Percentiles rank a stretch among this genome's conserved stretches.
Evolutionary conservation across 495 filamentous ascomycete species (phyloP).

Genomic region (Monascus purpureus): DNA sequence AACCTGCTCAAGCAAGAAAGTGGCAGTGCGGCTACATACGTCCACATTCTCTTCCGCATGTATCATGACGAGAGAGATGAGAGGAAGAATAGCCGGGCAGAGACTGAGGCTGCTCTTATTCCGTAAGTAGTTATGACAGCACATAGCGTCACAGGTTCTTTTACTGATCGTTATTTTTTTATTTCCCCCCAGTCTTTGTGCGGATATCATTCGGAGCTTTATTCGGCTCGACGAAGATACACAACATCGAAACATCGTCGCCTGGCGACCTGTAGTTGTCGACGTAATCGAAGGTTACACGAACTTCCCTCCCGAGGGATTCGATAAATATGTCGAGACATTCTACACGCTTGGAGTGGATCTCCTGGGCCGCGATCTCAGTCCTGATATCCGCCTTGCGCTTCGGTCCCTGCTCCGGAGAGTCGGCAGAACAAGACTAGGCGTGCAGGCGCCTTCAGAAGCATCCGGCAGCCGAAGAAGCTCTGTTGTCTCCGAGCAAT

Average conservation of each 20-base stretch:
- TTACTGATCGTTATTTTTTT: slow-evolving; percentile 3
- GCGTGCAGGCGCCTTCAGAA: slow-evolving; percentile 33
- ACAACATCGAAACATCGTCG: slow-evolving; percentile 88
- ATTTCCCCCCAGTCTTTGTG: slow-evolving; percentile 48
- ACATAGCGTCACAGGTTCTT: not conserved
- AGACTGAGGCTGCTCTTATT: slow-evolving; percentile 83
- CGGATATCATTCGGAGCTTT: slow-evolving; percentile 78
- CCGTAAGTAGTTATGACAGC: slow-evolving; percentile 53
- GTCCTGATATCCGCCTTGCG: slow-evolving; percentile 58
- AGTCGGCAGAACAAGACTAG: slow-evolving; percentile 71
- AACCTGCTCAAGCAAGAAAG: slow-evolving; percentile 98
- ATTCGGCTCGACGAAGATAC: slow-evolving; percentile 78
- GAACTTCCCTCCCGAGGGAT: slow-evolving; percentile 71
- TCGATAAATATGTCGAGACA: slow-evolving; percentile 58
- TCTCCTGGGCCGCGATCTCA: slow-evolving; percentile 68
- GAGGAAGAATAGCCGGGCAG: slow-evolving; percentile 56
- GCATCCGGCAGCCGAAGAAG: slow-evolving; percentile 33
- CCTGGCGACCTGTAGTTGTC: slow-evolving; percentile 93
- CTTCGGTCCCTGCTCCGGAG: slow-evolving; percentile 62
- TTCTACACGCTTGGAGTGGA: slow-evolving; percentile 85
- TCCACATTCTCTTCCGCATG: slow-evolving; percentile 90
- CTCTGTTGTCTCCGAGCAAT: slow-evolving; percentile 22
- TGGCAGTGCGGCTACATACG: slow-evolving; percentile 83
- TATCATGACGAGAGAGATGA: slow-evolving; percentile 81
- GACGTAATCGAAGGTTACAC: slow-evolving; percentile 94